Conservation (phyloP, 495 filamentous ascomycete species). For the Cryomyces minteri region DNA sequence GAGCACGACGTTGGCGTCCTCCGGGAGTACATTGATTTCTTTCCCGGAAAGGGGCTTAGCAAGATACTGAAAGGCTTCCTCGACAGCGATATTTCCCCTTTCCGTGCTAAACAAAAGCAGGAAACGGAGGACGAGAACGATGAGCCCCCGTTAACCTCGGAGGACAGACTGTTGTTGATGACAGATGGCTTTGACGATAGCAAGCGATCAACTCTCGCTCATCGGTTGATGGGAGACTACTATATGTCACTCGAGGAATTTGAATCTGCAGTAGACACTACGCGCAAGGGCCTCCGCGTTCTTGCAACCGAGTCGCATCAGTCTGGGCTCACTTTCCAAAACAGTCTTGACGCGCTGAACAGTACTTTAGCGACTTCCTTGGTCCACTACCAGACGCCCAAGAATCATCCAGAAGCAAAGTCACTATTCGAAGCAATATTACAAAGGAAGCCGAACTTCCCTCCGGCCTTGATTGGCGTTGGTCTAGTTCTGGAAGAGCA, state of each 20-base stretch:
- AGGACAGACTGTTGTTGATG: conserved; percentile 66
- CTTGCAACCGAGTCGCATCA: conserved; percentile 37
- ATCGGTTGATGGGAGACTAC: conserved; percentile 69
- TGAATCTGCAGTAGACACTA: conserved; percentile 61
- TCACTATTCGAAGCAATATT: conserved; percentile 64
- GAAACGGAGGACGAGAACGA: conserved; percentile 18
- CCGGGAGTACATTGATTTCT: conserved; percentile 62
- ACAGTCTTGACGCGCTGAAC: conserved; percentile 53
- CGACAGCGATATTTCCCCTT: conserved; percentile 69
- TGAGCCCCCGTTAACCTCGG: conserved; percentile 28
- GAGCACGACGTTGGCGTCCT: conserved; percentile 53
- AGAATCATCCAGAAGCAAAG: conserved; percentile 77
- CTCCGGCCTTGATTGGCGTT: conserved; percentile 69
- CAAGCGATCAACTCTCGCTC: conserved; percentile 58
- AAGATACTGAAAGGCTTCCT: conserved; percentile 69
- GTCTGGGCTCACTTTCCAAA: conserved; percentile 45
- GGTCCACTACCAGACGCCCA: conserved; percentile 73
- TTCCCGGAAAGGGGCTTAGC: conserved; percentile 63
- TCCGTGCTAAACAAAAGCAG: conserved; percentile 28
- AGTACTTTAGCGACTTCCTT: conserved; percentile 64
- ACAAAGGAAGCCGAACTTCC: conserved; percentile 47
- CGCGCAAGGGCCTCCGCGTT: conserved; percentile 49
- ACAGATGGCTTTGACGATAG: conserved; percentile 57
- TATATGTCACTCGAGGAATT: conserved; percentile 77
- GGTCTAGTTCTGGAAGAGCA: conserved; percentile 86